These are phyloP conservation scores for Zizania latifolia DNA, from an alignment of 176 grass and related monocot species.

Conservation along the genomic window DNA sequence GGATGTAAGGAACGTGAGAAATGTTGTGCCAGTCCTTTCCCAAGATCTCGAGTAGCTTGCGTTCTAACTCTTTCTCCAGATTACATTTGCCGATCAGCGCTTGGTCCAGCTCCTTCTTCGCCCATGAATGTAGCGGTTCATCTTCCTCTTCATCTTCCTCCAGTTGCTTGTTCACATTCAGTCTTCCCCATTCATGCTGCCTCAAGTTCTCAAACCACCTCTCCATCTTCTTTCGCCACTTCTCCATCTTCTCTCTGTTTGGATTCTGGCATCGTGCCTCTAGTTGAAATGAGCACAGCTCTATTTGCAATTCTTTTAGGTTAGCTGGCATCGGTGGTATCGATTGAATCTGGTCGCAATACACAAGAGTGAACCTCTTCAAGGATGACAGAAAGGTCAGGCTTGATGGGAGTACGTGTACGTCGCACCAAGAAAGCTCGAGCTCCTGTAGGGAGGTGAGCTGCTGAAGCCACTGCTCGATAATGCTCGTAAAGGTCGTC, in stretches of 20 bases:
- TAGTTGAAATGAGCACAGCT: not conserved
- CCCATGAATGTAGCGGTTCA: not conserved
- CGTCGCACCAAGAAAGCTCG: not conserved
- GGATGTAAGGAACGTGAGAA: not conserved
- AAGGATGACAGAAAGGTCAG: slow-evolving; percentile 8
- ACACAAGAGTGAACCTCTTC: not conserved
- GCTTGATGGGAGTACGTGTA: slow-evolving; percentile 1
- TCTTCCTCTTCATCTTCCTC: no score
- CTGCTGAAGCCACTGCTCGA: slow-evolving; percentile 1
- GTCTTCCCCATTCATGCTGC: no score
- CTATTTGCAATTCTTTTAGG: slow-evolving; percentile 14
- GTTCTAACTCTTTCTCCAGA: not conserved
- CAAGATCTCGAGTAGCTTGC: no score
- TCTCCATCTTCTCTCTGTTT: not conserved
- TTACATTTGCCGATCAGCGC: no score
- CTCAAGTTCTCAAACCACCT: no score
- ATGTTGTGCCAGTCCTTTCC: not conserved
- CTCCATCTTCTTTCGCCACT: not conserved
- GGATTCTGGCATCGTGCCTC: not conserved
- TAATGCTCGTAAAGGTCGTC: no score
- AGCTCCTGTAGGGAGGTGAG: slow-evolving; percentile 9
- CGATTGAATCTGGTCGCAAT: not conserved
- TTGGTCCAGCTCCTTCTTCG: no score
- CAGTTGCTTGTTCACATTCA: no score
- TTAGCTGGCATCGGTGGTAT: not conserved